Percentiles rank a stretch among this genome's conserved stretches.
phyloP scores from a whole-genome alignment of 768 basidiomycete genomes.

The Tylopilus subfusipes region DNA sequence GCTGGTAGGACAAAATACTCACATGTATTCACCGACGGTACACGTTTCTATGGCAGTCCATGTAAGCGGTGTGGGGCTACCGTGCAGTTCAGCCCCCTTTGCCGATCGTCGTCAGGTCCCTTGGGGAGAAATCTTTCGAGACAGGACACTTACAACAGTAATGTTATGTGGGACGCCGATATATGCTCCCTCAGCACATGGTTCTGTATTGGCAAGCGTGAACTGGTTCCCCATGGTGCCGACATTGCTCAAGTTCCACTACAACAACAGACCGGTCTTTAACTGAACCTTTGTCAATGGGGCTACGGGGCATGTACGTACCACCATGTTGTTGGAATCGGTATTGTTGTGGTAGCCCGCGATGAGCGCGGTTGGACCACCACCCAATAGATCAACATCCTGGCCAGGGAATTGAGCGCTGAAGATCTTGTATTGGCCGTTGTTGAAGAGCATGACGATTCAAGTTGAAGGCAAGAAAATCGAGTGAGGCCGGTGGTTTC shows the following conservation, averaged over 20 bases:
- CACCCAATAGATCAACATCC: neutral
- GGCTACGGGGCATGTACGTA: neutral
- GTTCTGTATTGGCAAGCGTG: neutral
- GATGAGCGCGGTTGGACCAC: neutral
- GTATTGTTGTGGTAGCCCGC: neutral
- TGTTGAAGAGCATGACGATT: neutral
- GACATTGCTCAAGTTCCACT: neutral
- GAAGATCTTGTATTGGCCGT: neutral
- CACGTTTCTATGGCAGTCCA: no score
- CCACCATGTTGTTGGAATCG: neutral
- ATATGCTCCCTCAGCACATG: neutral
- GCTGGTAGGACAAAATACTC: neutral
- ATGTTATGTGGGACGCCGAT: no score
- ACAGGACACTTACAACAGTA: neutral
- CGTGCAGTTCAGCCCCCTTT: neutral
- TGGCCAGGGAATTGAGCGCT: neutral
- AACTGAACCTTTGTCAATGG: no score
- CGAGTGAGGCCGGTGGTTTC: no score
- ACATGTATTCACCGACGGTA: neutral
- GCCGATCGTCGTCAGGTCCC: no score
- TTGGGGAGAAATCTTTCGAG: no score
- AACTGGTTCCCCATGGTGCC: neutral
- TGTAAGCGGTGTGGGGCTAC: no score
- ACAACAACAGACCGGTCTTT: neutral
- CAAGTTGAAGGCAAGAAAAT: no score